phyloP scores from a whole-genome alignment of 495 filamentous ascomycete species.

The Hypoxylon cercidicola region DNA sequence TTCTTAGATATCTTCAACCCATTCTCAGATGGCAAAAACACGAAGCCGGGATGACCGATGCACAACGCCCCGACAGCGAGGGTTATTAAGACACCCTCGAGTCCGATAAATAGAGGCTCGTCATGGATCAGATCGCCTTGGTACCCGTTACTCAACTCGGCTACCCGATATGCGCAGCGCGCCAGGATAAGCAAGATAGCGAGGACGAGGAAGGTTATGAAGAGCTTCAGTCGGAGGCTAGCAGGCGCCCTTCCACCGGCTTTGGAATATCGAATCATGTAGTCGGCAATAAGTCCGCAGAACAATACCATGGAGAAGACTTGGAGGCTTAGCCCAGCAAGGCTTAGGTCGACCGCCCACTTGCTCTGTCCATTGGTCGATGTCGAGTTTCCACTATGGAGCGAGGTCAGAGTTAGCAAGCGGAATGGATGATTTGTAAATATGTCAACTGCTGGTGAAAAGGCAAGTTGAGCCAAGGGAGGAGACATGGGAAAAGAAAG shows the following conservation, averaged over 20 bases:
- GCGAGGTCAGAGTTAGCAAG: background rate
- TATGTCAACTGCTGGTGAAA: background rate
- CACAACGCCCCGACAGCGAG: conserved; percentile 41
- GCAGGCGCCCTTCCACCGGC: conserved; percentile 18
- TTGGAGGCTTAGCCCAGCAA: conserved; percentile 58
- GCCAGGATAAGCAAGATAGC: conserved; percentile 58
- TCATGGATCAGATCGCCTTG: conserved; percentile 52
- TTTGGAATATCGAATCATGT: conserved; percentile 48
- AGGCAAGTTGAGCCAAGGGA: background rate
- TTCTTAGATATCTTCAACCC: background rate
- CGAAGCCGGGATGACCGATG: conserved; percentile 47
- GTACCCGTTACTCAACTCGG: conserved; percentile 61
- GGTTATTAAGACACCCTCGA: conserved; percentile 49
- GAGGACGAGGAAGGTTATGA: conserved; percentile 54
- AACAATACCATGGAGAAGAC: conserved; percentile 58
- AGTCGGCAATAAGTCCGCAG: conserved; percentile 56
- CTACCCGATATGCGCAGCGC: conserved; percentile 62
- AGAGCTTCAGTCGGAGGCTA: conserved; percentile 50
- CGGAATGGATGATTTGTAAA: background rate
- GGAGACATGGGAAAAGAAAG: background rate
- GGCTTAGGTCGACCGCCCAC: conserved; percentile 59
- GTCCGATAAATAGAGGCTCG: conserved; percentile 58
- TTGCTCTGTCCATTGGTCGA: conserved; percentile 33
- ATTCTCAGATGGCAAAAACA: conserved; percentile 15
- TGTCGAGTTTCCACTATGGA: conserved; percentile 52